Conservation (phyloP, 2,329 filamentous ascomycete genomes). For the Periconia digitata region DNA sequence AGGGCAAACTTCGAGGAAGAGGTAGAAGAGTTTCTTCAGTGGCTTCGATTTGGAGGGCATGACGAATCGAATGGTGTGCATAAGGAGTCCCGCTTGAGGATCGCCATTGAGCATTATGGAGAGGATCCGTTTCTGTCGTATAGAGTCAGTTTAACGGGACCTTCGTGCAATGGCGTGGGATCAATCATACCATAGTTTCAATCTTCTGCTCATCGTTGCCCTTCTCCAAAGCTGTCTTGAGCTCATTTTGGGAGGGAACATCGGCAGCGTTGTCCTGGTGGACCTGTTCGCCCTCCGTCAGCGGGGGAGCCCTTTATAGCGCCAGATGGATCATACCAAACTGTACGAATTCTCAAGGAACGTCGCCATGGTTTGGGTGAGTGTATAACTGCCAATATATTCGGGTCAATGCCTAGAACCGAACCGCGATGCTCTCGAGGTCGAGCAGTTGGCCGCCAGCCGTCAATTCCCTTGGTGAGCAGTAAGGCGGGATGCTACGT, state of each 20-base stretch:
- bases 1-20: constrained; percentile 98
- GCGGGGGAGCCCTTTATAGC: constrained; percentile 26
- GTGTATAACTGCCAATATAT: constrained; percentile 1
- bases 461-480: constrained; percentile 31
- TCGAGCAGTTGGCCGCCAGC: constrained; percentile 33
- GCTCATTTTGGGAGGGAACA: constrained; percentile 83
- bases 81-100: constrained; percentile 89
- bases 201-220: constrained; percentile 90
- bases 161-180: constrained; percentile 55
- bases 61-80: constrained; percentile 99
- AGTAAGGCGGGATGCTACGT: constrained; percentile 40
- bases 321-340: constrained; percentile 56
- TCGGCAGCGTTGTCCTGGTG: constrained; percentile 97
- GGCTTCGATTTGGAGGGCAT: constrained; percentile 98
- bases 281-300: constrained; percentile 49
- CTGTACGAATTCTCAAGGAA: constrained; percentile 96
- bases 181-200: constrained; percentile 62
- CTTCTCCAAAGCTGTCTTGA: constrained; percentile 92
- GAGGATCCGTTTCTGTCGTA: constrained; percentile 73
- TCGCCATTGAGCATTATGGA: constrained; percentile 98
- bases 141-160: constrained; percentile 27
- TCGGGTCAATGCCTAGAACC: constrained; percentile 6
- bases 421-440: constrained; percentile 26
- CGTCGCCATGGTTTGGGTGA: constrained; percentile 72
- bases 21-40: constrained; percentile 97